These are phyloP conservation scores for Boletus sp. DNA, from an alignment of 768 basidiomycete species.

Conservation along the genomic window DNA sequence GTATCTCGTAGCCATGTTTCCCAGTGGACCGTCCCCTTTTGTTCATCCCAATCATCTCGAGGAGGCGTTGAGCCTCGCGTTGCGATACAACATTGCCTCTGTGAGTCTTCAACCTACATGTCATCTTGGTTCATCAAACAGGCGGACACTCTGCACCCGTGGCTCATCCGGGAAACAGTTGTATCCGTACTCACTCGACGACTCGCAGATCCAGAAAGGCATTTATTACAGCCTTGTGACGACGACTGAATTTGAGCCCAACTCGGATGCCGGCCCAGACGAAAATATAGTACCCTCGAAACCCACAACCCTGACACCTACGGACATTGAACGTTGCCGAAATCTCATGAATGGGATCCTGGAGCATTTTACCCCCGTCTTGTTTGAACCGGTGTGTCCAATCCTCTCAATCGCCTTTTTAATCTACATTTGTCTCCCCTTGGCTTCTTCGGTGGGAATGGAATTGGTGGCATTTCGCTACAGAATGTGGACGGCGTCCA, in stretches of 20 bases:
- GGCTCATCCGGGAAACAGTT: background rate
- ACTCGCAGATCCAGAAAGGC: constrained; percentile 52
- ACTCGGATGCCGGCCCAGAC: constrained; percentile 20
- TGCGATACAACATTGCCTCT: constrained; percentile 42
- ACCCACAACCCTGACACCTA: constrained; percentile 27
- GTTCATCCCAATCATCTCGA: constrained; percentile 42
- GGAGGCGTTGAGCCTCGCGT: constrained; percentile 52
- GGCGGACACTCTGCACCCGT: background rate
- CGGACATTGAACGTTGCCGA: constrained; percentile 39
- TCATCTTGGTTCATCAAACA: background rate
- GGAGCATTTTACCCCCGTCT: constrained; percentile 63
- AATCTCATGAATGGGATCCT: constrained; percentile 55
- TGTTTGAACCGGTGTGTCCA: constrained; percentile 57
- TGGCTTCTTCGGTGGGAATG: background rate
- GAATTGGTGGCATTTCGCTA: background rate
- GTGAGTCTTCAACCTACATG: constrained; percentile 37
- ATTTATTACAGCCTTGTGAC: constrained; percentile 64
- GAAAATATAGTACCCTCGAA: background rate
- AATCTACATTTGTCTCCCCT: background rate
- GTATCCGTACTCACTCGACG: background rate
- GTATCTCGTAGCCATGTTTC: constrained; percentile 46
- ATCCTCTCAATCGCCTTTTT: background rate
- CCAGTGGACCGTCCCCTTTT: constrained; percentile 45
- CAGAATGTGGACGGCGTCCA: background rate
- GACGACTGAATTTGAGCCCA: constrained; percentile 51